Evolutionary conservation across 805 yeast species (phyloP), one percentile per base, ranked within the genome.

Genomic region (baker's yeast (Saccharomyces cerevisiae)): DNA sequence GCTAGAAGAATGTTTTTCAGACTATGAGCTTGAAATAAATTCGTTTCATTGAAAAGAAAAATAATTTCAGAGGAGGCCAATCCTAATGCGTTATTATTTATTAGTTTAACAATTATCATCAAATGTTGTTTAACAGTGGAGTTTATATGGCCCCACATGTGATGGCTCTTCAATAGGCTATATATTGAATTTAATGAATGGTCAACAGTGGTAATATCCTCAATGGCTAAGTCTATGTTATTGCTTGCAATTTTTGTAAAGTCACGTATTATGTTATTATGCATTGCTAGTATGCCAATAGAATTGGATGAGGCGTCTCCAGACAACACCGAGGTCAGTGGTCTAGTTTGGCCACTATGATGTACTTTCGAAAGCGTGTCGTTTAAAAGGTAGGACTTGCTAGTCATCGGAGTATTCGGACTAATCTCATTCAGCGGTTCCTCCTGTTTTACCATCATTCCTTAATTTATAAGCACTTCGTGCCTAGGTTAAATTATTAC

Each of bases 381-480:
- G 43, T 36, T 36, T 17, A 36, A 36, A 17, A 9, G 17, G 8
- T 36, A 17, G 17, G 22, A 17, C 4, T 36, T 36, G 9, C 17
- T 36, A 4, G 43, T 17, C 43, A 36, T 29, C 8, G 63, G 61
- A 9, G 62, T 59, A 50, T 65, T 65, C 52, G 61, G 49, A 52
- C 61, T 61, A 21, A 65, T 50, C 50, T 65, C 69, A 55, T 54
- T 58, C 49, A 65, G 53, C 31, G 66, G 66, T 27, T 61, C 68
- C 41, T 65, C 63, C 24, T 49, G 53, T 48, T 54, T 60, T 13
- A 59, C 53, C 66, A 63, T 65, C 36, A 28, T 47, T 36, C 22
- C n/a, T 47, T 17, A 43, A 6, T 36, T 8, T 36, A 17, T 17
- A 36, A 21, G 17, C 13, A n/a, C 43, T 36, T 36, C 11, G 11